These are phyloP conservation scores for Magnusiomyces sp. DNA, from an alignment of 1,139 yeast species.

Conservation along the genomic window DNA sequence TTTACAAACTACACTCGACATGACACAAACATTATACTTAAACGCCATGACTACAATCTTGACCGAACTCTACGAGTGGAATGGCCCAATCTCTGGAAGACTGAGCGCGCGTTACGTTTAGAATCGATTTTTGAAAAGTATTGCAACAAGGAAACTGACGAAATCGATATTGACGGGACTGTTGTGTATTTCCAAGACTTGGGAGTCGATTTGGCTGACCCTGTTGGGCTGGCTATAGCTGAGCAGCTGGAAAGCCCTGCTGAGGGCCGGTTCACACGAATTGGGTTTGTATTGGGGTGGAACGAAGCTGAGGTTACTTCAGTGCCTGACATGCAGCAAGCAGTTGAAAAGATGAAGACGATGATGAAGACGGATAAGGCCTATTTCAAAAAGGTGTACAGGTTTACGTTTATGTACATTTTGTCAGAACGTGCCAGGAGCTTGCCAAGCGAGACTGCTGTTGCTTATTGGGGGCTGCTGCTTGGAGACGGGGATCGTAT, in stretches of 20 bases:
- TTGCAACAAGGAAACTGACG: conserved; percentile 19
- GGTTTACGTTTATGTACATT: conserved; percentile 60
- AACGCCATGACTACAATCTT: conserved; percentile 17
- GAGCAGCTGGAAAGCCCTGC: conserved; percentile 56
- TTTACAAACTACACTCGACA: no score
- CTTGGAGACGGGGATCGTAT: conserved; percentile 35
- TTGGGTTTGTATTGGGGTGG: conserved; percentile 54
- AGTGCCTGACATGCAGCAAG: conserved; percentile 44
- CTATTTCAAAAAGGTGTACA: conserved; percentile 52
- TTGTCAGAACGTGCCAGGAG: conserved; percentile 54
- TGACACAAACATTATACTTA: conserved; percentile 16
- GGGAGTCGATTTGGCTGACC: conserved; percentile 65
- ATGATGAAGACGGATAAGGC: conserved; percentile 33
- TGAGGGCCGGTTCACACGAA: conserved; percentile 50
- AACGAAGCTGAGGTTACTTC: conserved; percentile 25
- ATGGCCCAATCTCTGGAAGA: conserved; percentile 1
- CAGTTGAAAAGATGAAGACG: conserved; percentile 35
- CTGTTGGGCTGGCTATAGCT: conserved; percentile 60
- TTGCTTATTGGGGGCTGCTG: conserved; percentile 70
- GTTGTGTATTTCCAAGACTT: conserved; percentile 57
- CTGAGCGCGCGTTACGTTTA: conserved; percentile 8
- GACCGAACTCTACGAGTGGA: conserved; percentile 16
- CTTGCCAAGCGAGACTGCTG: conserved; percentile 54
- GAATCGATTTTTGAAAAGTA: conserved; percentile 19
- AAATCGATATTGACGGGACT: conserved; percentile 66